Conservation (phyloP, 2,329 filamentous ascomycete genomes). For the Triangularia setosa region DNA sequence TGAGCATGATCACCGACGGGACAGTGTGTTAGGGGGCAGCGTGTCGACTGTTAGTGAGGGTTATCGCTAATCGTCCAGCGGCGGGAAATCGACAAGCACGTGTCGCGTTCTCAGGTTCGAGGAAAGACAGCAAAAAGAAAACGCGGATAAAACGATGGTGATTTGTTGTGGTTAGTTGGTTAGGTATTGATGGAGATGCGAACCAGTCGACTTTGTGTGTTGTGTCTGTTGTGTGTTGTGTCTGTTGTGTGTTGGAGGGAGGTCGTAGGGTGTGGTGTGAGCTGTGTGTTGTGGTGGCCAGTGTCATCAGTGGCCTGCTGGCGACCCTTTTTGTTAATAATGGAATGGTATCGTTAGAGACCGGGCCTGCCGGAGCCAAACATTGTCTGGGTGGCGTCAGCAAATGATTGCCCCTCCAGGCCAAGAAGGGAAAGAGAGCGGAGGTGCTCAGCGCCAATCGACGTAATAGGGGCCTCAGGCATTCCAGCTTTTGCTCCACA, state of each 20-base stretch:
- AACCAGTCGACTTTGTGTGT: constrained; percentile 7
- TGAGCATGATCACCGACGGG: constrained; percentile 27
- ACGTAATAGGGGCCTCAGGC: constrained; percentile 16
- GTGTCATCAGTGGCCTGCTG: neutral
- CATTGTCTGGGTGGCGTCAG: constrained; percentile 4
- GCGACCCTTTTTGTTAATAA: constrained; percentile 6
- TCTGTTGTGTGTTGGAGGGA: neutral
- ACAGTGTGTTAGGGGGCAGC: neutral
- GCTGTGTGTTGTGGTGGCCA: neutral
- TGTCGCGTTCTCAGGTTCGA: neutral
- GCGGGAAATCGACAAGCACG: neutral
- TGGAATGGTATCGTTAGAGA: constrained; percentile 1
- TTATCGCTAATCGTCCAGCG: neutral
- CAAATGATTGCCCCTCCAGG: neutral
- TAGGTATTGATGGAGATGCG: neutral
- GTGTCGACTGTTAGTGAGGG: neutral
- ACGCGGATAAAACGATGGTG: neutral
- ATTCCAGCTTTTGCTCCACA: neutral
- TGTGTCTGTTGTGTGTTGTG: neutral
- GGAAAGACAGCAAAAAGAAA: neutral
- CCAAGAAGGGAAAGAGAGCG: neutral
- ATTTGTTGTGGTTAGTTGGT: neutral
- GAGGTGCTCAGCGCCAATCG: neutral
- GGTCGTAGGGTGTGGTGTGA: neutral
- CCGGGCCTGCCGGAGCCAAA: constrained; percentile 9